phyloP scores from a whole-genome alignment of 176 grass and related monocot genomes.

The Leersia perrieri region DNA sequence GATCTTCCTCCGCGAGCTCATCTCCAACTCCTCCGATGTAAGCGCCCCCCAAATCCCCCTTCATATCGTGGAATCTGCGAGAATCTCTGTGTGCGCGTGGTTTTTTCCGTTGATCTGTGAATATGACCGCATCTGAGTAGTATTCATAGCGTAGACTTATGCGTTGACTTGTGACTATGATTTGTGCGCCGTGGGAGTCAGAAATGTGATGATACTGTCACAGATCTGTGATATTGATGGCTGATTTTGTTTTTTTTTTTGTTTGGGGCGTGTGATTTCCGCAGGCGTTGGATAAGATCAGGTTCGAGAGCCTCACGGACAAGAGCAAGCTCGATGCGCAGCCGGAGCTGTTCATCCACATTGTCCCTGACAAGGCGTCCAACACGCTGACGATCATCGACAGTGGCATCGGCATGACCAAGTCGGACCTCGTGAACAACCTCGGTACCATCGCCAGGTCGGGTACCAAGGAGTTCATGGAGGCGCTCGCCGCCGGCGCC shows the following conservation, averaged over 20 bases:
- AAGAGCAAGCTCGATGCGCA: constrained; percentile 95
- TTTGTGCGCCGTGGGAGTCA: too few relatives aligned
- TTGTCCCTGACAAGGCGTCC: constrained; percentile 71
- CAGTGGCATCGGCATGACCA: constrained; percentile 85
- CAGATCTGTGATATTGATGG: too few relatives aligned
- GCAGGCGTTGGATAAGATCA: constrained; percentile 88
- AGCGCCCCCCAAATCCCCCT: neutral
- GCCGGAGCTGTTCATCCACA: constrained; percentile 87
- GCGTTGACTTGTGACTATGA: neutral
- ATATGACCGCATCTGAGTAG: neutral
- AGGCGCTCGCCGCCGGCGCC: constrained; percentile 73
- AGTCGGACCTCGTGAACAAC: constrained; percentile 90
- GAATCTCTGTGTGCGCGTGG: neutral
- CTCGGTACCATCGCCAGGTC: constrained; percentile 85
- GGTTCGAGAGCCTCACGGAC: constrained; percentile 87
- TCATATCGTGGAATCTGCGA: neutral
- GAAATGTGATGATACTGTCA: too few relatives aligned
- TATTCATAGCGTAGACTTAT: too few relatives aligned
- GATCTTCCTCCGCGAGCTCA: neutral
- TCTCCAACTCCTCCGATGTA: constrained; percentile 57
- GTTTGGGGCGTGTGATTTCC: neutral
- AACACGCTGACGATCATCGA: constrained; percentile 76
- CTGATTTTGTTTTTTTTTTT: too few relatives aligned
- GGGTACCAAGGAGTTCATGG: constrained; percentile 92
- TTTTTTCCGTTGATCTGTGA: neutral